Percentiles rank a stretch among this genome's conserved stretches.
Conservation (phyloP, 495 filamentous ascomycete genomes). For the Neurospora sp. region DNA sequence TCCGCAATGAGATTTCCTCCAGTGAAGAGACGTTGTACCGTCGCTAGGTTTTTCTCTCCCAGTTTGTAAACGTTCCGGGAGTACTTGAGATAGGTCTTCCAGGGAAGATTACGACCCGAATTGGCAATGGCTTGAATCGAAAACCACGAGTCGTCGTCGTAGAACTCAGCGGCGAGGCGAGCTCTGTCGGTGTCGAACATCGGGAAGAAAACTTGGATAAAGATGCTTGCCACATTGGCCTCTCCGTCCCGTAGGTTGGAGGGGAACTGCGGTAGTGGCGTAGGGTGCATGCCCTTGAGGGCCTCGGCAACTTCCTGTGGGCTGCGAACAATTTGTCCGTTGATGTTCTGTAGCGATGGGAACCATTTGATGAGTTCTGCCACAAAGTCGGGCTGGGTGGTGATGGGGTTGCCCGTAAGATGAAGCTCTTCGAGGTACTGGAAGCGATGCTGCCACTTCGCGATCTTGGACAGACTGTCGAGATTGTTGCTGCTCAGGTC, state of each 20-base stretch:
- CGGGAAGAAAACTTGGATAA: constrained; percentile 63
- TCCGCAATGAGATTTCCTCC: constrained; percentile 59
- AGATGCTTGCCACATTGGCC: constrained; percentile 60
- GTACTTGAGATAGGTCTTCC: constrained; percentile 67
- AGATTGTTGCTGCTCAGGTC: constrained; percentile 77
- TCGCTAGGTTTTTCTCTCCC: constrained; percentile 39
- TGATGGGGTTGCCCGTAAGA: constrained; percentile 65
- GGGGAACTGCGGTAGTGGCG: constrained; percentile 57
- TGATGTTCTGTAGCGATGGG: constrained; percentile 62
- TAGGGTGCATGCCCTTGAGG: constrained; percentile 26
- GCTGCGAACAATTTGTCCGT: constrained; percentile 60
- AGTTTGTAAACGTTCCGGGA: constrained; percentile 74
- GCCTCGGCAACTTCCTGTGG: constrained; percentile 51
- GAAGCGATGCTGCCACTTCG: constrained; percentile 74
- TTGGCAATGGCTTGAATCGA: constrained; percentile 61
- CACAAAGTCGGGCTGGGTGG: constrained; percentile 49
- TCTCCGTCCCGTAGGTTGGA: constrained; percentile 65
- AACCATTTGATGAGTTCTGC: constrained; percentile 72
- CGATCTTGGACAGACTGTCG: constrained; percentile 53
- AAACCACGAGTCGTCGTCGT: constrained; percentile 70
- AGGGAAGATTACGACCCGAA: constrained; percentile 39
- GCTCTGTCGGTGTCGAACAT: constrained; percentile 65
- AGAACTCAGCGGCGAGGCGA: constrained; percentile 53
- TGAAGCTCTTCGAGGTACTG: constrained; percentile 67
- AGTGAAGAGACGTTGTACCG: constrained; percentile 53